phyloP scores from a whole-genome alignment of 1,139 yeast species.

The Sugiyamaella grinbergsii region DNA sequence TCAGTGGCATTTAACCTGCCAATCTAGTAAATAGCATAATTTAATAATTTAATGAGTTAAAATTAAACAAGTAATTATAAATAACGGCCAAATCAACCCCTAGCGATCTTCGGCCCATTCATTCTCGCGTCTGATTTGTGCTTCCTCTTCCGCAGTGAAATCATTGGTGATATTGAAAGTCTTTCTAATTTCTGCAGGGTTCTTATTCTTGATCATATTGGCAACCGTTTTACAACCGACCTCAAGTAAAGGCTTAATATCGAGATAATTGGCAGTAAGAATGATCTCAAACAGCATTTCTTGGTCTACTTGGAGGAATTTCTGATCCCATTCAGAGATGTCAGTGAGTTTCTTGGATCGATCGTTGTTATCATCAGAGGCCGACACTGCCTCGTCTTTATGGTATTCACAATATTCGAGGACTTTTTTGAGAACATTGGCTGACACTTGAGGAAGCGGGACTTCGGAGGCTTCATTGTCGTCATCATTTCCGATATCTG shows the following conservation, averaged over 20 bases:
- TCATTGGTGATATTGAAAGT: constrained; percentile 95
- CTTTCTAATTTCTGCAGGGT: constrained; percentile 95
- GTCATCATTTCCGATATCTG: constrained; percentile 57
- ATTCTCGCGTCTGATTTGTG: constrained; percentile 94
- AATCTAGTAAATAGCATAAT: neutral
- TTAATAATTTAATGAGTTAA: neutral
- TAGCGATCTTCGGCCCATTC: constrained; percentile 99
- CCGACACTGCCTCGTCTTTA: constrained; percentile 62
- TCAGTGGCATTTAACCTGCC: constrained; percentile 6
- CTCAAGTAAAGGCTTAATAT: constrained; percentile 88
- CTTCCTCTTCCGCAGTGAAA: constrained; percentile 97
- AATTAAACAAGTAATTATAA: neutral
- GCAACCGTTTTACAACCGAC: constrained; percentile 98
- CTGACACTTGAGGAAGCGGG: constrained; percentile 57
- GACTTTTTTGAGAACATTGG: constrained; percentile 81
- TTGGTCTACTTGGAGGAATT: constrained; percentile 93
- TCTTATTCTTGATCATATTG: constrained; percentile 94
- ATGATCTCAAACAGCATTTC: constrained; percentile 98
- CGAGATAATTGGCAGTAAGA: constrained; percentile 91
- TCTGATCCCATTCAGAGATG: constrained; percentile 94
- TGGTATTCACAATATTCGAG: constrained; percentile 98
- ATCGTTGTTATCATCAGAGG: constrained; percentile 71
- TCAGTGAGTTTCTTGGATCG: constrained; percentile 43
- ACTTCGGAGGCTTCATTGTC: constrained; percentile 76
- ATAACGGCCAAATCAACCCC: constrained; percentile 18